These are phyloP conservation scores for Aspergillus fumigatus DNA, from an alignment of 2,329 filamentous ascomycete species.

Conservation along the genomic window DNA sequence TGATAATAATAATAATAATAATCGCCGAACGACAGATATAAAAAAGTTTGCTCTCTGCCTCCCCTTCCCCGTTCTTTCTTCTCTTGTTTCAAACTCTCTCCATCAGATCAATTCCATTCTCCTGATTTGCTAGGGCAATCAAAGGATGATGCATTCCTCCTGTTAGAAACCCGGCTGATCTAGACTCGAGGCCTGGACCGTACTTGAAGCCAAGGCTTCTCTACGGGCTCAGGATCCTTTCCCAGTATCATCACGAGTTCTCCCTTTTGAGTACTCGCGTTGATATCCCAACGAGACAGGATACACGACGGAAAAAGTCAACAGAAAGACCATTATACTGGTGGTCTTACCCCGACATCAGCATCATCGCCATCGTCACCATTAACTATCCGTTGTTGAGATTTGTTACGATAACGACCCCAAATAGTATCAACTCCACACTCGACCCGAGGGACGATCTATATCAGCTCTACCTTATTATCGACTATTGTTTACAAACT, in stretches of 20 bases:
- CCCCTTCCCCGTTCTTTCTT: not conserved
- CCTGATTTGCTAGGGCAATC: not conserved
- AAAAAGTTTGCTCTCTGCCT: slow-evolving; percentile 5
- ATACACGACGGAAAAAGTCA: not conserved
- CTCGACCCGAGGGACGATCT: not conserved
- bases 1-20: not conserved
- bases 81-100: not conserved
- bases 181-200: slow-evolving; percentile 12
- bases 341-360: not conserved
- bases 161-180: slow-evolving; percentile 10
- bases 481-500: not conserved
- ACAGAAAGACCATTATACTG: not conserved
- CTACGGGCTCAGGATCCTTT: slow-evolving; percentile 8
- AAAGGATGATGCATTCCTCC: slow-evolving; percentile 4
- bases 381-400: not conserved
- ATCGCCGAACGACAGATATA: slow-evolving; percentile 5
- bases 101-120: not conserved
- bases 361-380: not conserved
- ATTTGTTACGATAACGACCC: not conserved
- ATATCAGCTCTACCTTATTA: not conserved
- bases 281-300: not conserved
- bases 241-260: slow-evolving; percentile 2
- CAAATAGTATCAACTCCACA: not conserved
- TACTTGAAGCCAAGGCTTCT: slow-evolving; percentile 12
- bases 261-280: not conserved